These are phyloP conservation scores for Backusella psychrophila DNA, from an alignment of 192 early-diverging fungal species.

Conservation along the genomic window DNA sequence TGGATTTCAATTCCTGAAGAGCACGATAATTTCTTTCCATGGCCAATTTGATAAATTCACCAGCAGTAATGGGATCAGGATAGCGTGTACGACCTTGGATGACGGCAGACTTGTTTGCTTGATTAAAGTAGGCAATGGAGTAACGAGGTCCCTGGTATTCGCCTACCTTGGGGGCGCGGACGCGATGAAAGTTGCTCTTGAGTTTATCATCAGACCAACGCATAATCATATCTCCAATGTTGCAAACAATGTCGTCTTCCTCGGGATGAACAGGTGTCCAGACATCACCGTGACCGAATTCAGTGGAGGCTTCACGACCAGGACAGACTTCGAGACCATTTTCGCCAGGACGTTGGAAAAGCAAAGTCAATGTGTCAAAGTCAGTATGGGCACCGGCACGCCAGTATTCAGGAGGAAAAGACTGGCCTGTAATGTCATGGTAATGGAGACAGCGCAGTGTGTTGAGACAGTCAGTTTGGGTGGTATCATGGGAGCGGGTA, in stretches of 20 bases:
- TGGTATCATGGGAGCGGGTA: slow-evolving; percentile 21
- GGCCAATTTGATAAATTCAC: slow-evolving; percentile 19
- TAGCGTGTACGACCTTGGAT: slow-evolving; percentile 31
- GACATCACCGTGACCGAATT: background rate
- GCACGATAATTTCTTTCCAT: slow-evolving; percentile 30
- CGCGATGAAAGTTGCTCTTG: slow-evolving; percentile 29
- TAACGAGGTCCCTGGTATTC: slow-evolving; percentile 24
- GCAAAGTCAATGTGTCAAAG: slow-evolving; percentile 23
- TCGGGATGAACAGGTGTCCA: slow-evolving; percentile 7
- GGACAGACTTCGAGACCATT: slow-evolving; percentile 17
- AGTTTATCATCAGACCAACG: slow-evolving; percentile 34
- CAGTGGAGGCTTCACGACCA: background rate
- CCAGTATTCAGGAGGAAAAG: slow-evolving; percentile 1
- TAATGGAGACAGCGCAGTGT: slow-evolving; percentile 26
- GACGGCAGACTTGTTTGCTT: slow-evolving; percentile 27
- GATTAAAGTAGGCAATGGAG: slow-evolving; percentile 28
- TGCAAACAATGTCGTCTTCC: slow-evolving; percentile 29
- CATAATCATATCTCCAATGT: slow-evolving; percentile 39
- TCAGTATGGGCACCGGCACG: slow-evolving; percentile 12
- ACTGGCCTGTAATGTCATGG: slow-evolving; percentile 9
- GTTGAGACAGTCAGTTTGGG: slow-evolving; percentile 22
- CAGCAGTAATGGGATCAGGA: slow-evolving; percentile 26
- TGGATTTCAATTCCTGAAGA: background rate
- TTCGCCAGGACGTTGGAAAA: slow-evolving; percentile 21
- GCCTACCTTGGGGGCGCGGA: slow-evolving; percentile 16